Base-by-base conservation (phyloP, 164 flowering plant species). In the Protea cynaroides region DNA sequence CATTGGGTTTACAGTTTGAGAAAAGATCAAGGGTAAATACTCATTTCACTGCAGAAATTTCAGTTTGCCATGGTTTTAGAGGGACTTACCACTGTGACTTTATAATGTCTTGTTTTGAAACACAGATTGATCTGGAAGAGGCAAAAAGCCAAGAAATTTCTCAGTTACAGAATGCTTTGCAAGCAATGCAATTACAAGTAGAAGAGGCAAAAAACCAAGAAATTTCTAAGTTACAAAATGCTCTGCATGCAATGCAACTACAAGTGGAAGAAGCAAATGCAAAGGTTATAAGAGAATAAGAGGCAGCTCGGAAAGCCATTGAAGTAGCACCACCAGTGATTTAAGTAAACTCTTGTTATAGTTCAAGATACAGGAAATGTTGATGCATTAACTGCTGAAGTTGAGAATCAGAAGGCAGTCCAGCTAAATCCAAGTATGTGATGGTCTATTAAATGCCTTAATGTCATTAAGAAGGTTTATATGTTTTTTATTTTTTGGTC, bases 1-100 rank as follows among this genome's bases (percentile, higher is more conserved):
- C 99, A 71, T 95, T 97, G 97, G 89, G 99, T 52, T 77, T 95
- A 75, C 99, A 95, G 75, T 71, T 89, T 57, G 99, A 92, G 82
- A 90, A 90, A 69, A 87, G 92, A 66, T 64, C 87, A 64, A 80
- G 91, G 87, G 99, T 94, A 74, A 63, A 8, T 40, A 25, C 59
- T 36, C 54, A 49, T 56, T 21, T 15, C 22, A 22, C 11, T 57
- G 24, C 19, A 7, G 12, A 37, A 37, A 18, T 12, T 25, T 49
- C 63, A n/a, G 59, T 51, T 72, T 56, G 25, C 29, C 56, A 23
- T 11, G 46, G 17, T 58, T 36, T 49, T 52, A 47, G 25, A 21
- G 55, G 55, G 29, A 29, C 63, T 61, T 38, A 19, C 23, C 23
- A 21, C 11, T 22, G 37, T 59, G 24, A 29, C 29, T 59, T 25